These are phyloP conservation scores for Ceratobasidium theobromae DNA, from an alignment of 1,284 basidiomycete species.

Conservation along the genomic window DNA sequence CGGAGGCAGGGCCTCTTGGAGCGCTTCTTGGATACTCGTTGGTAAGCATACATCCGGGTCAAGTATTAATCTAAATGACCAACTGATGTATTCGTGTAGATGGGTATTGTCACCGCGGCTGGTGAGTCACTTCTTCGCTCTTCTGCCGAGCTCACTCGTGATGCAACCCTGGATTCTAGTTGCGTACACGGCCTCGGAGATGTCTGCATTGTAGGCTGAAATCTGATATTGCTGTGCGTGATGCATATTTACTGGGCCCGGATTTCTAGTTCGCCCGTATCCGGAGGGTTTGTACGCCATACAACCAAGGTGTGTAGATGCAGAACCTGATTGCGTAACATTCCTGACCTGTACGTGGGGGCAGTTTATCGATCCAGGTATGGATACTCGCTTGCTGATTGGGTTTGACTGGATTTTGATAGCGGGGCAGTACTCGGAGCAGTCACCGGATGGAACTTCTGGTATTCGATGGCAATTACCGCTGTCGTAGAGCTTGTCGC, in stretches of 20 bases:
- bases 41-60: conserved; percentile 3
- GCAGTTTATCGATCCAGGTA: conserved; percentile 36
- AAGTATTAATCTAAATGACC: neutral
- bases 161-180: conserved; percentile 14
- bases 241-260: neutral
- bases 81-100: conserved; percentile 2
- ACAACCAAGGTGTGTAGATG: conserved; percentile 23
- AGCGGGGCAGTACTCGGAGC: conserved; percentile 28
- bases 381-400: neutral
- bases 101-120: conserved; percentile 26
- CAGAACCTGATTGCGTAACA: neutral
- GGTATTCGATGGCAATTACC: conserved; percentile 36
- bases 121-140: conserved; percentile 1
- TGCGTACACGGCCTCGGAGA: conserved; percentile 30
- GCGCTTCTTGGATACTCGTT: conserved; percentile 34
- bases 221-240: neutral
- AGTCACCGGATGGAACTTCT: conserved; percentile 37
- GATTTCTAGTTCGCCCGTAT: conserved; percentile 22
- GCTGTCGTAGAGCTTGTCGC: conserved; percentile 36
- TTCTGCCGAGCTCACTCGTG: neutral
- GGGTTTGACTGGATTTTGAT: neutral
- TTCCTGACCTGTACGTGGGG: neutral
- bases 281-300: conserved; percentile 33
- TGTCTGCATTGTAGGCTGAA: conserved; percentile 30
- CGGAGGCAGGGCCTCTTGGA: conserved; percentile 35